A percentile compares a stretch with the other conserved stretches of the same genome.
Conservation (phyloP, 2,329 filamentous ascomycete genomes). For the Onygenales sp. region DNA sequence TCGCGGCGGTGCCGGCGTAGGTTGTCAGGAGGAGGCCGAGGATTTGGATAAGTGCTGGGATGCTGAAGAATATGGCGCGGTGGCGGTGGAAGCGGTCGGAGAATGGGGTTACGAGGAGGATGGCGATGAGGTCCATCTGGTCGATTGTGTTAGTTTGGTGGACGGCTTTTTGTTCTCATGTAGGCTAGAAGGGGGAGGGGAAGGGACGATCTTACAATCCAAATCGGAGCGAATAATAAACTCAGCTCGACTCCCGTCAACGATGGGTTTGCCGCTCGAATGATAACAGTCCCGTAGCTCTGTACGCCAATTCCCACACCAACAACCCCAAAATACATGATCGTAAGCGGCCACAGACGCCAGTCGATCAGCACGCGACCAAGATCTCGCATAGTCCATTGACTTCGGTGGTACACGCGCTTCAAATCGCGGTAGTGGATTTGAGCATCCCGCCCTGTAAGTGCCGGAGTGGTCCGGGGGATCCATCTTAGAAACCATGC, state of each 20-base stretch:
- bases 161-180: not conserved
- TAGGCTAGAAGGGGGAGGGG: constrained; percentile 6
- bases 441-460: constrained; percentile 66
- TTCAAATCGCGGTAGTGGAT: constrained; percentile 77
- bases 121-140: constrained; percentile 78
- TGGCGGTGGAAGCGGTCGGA: constrained; percentile 78
- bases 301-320: constrained; percentile 87
- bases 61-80: constrained; percentile 71
- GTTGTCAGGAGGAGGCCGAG: constrained; percentile 70
- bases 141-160: not conserved
- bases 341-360: constrained; percentile 72
- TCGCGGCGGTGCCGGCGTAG: constrained; percentile 51
- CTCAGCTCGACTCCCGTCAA: constrained; percentile 68
- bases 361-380: constrained; percentile 66
- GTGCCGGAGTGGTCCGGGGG: constrained; percentile 58
- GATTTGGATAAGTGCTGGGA: constrained; percentile 69
- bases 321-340: constrained; percentile 95
- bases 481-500: constrained; percentile 50
- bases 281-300: constrained; percentile 80
- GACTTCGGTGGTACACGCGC: constrained; percentile 65
- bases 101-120: constrained; percentile 73
- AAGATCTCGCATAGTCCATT: constrained; percentile 66
- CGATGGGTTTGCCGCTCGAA: constrained; percentile 63
- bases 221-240: constrained; percentile 80
- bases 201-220: constrained; percentile 56